Base-by-base conservation (phyloP, 2,329 filamentous ascomycete genomes). In the Microsporum ferrugineum region DNA sequence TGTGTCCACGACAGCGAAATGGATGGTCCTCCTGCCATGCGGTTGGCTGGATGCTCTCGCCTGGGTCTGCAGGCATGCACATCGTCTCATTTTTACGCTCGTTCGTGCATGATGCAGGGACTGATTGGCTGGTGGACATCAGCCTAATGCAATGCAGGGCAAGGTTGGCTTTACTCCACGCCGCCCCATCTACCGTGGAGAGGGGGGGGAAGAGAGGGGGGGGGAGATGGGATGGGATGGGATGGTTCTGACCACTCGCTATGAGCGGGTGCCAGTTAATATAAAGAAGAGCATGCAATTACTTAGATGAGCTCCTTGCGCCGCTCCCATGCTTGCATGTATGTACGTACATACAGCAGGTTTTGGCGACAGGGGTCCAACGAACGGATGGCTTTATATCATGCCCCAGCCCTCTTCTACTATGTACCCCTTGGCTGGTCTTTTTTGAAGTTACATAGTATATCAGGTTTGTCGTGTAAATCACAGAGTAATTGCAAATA, bases 101-200 rank as follows among this genome's bases (percentile, higher is more conserved):
- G 49, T 34, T 55, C 49, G 49, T 55, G 49, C 49, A 55, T 55
- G 49, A 55, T 34, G 49, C 49, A 55, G 33, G 49, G 31, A 36
- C 49, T 55, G 49, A 55, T 55, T 55, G 49, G 49, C 45, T 31
- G 45, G 17, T 29, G 23, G 23, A 7, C 17, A 8, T 49, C 23
- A 12, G 27, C 31, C 45, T 49, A 33, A 49, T 27, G 45, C 23
- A 5, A 29, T 49, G 23, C 45, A 29, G 23, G 45, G 14, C 45
- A 49, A 23, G 45, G 45, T 49, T 31, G 45, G 45, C 45, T 49
- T 23, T 29, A 23, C 45, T 49, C 45, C 45, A 49, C 12, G 45
- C 23, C 45, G 7, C 29, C 31, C 45, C n/a, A 6, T 10, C 23
- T 43, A n/a, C 17, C 17, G 3, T 14, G 14, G n/a, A 12, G 39